Conservation (phyloP, 768 basidiomycete genomes). For the Termitomyces sp. region DNA sequence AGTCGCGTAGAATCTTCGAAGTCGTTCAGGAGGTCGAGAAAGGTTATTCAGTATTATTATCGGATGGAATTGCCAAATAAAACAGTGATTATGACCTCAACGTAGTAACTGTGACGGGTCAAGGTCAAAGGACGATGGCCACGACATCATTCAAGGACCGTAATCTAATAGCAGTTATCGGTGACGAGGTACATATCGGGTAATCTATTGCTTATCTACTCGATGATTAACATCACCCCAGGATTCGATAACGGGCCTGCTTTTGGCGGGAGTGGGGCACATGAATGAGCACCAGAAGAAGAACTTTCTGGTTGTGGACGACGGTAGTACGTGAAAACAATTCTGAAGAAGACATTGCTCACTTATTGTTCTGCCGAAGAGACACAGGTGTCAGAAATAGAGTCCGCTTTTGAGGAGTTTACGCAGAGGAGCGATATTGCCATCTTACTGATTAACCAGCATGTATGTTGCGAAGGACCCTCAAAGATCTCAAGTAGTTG, state of each 20-base stretch:
- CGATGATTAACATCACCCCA: conserved; percentile 26
- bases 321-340: conserved; percentile 62
- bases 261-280: conserved; percentile 93
- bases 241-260: conserved; percentile 96
- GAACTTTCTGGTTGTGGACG: conserved; percentile 97
- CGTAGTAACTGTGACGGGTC: background rate
- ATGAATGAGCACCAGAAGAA: conserved; percentile 88
- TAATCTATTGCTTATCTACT: background rate
- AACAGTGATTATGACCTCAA: background rate
- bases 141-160: conserved; percentile 68
- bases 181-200: conserved; percentile 72
- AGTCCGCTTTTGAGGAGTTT: conserved; percentile 90
- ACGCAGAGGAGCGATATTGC: conserved; percentile 94
- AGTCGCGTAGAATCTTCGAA: background rate
- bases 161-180: conserved; percentile 89
- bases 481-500: background rate
- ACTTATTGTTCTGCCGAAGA: conserved; percentile 40
- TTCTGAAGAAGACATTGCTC: background rate
- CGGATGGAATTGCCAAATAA: conserved; percentile 5
- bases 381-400: conserved; percentile 86
- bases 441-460: conserved; percentile 96
- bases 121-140: conserved; percentile 7
- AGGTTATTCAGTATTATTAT: conserved; percentile 2
- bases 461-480: conserved; percentile 49
- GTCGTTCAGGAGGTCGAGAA: background rate